Evolutionary conservation across 192 early-diverging fungal species (phyloP).

Genomic region (Podila clonocystis): DNA sequence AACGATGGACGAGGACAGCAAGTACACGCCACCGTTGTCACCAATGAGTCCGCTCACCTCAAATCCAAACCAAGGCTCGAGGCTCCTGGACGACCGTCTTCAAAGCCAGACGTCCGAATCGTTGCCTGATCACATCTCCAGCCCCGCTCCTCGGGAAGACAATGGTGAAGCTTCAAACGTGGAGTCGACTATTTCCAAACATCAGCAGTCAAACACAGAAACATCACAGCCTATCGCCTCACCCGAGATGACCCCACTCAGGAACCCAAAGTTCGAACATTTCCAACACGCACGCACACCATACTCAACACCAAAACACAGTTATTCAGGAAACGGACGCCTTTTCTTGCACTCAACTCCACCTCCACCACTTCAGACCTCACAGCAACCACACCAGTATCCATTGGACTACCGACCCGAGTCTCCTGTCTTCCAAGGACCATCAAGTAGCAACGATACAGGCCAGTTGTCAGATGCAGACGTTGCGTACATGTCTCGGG

Average conservation of each 20-base stretch:
- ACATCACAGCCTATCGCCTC: not conserved
- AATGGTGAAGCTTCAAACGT: too few relatives aligned
- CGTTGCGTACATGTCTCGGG: constrained; percentile 44
- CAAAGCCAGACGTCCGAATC: not conserved
- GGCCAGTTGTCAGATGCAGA: constrained; percentile 46
- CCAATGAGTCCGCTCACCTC: constrained; percentile 29
- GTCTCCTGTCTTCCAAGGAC: constrained; percentile 48
- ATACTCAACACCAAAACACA: constrained; percentile 31
- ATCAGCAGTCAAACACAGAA: too few relatives aligned
- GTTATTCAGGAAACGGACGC: not conserved
- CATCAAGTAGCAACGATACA: constrained; percentile 23
- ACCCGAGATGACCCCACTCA: not conserved
- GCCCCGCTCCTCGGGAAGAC: too few relatives aligned
- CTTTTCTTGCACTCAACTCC: constrained; percentile 6
- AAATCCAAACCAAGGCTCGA: constrained; percentile 12
- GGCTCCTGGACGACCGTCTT: constrained; percentile 1
- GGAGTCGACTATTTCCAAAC: not conserved
- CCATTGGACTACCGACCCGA: constrained; percentile 30
- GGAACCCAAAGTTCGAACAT: not conserved
- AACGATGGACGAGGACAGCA: constrained; percentile 1
- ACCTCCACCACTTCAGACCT: not conserved
- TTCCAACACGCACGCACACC: constrained; percentile 18
- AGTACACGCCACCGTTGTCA: constrained; percentile 32
- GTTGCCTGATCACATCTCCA: too few relatives aligned
- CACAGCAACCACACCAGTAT: constrained; percentile 2